Evolutionary conservation across 768 basidiomycete genomes (phyloP).

Genomic region (Arthromyces matolae): DNA sequence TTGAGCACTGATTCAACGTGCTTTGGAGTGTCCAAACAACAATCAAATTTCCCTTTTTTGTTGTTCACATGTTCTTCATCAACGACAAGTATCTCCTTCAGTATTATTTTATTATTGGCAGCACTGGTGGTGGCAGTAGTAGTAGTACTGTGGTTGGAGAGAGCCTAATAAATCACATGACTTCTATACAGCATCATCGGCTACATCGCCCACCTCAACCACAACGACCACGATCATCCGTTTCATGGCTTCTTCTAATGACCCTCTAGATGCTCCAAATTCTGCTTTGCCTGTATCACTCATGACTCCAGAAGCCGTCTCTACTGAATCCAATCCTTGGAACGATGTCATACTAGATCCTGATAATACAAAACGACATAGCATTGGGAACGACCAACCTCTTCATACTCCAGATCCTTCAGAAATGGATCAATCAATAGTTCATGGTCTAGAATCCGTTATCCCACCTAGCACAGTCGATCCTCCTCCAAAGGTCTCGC

Average conservation of each 20-base stretch:
- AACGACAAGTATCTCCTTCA: no score
- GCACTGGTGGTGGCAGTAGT: no score
- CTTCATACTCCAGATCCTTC: conserved; percentile 42
- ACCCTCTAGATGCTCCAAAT: background rate
- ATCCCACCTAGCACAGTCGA: conserved; percentile 16
- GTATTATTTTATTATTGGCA: background rate
- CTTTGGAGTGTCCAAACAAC: no score
- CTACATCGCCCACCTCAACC: conserved; percentile 5
- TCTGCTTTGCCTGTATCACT: background rate
- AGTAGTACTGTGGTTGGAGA: no score
- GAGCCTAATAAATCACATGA: background rate
- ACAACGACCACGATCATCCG: conserved; percentile 13
- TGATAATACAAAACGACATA: conserved; percentile 14
- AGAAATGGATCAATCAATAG: conserved; percentile 36
- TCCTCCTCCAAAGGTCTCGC: conserved; percentile 23
- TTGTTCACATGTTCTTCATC: conserved; percentile 11
- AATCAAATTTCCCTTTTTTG: background rate
- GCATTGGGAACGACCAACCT: conserved; percentile 19
- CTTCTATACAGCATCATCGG: background rate
- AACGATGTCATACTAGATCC: conserved; percentile 25
- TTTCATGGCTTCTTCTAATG: conserved; percentile 3
- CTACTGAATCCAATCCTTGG: conserved; percentile 40
- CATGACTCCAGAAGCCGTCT: conserved; percentile 9
- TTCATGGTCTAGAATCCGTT: conserved; percentile 32
- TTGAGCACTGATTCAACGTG: no score